A percentile compares a stretch with the other conserved stretches of the same genome.
Evolutionary conservation across 495 filamentous ascomycete genomes (phyloP).

Genomic region (Neurospora sp.): DNA sequence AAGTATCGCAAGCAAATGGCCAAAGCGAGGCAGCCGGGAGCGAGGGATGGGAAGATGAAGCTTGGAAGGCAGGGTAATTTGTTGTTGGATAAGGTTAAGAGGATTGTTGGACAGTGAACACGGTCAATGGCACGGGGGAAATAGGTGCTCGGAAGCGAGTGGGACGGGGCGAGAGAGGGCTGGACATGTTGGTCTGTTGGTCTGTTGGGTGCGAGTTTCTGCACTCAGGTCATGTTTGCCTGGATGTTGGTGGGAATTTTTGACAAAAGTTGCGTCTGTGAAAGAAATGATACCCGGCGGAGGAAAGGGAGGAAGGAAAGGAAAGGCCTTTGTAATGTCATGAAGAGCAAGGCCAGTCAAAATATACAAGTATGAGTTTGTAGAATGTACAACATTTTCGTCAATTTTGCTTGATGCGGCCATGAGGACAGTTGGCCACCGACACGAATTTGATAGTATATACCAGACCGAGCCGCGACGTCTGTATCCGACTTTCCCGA

Average conservation of each 20-base stretch:
- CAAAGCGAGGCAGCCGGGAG: slow-evolving; percentile 63
- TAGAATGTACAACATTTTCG: neutral
- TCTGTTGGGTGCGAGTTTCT: neutral
- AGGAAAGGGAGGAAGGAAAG: neutral
- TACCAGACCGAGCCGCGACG: neutral
- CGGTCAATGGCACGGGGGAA: neutral
- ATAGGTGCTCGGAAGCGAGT: neutral
- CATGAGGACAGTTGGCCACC: neutral
- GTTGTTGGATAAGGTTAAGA: slow-evolving; percentile 71
- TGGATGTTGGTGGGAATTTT: neutral
- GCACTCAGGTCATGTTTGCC: neutral
- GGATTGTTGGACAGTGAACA: slow-evolving; percentile 43
- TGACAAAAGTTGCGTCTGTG: neutral
- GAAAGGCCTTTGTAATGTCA: neutral
- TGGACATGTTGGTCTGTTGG: neutral
- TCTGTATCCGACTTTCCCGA: neutral
- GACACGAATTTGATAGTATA: neutral
- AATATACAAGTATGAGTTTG: neutral
- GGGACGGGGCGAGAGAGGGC: neutral
- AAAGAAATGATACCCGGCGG: neutral
- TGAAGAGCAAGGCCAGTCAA: neutral
- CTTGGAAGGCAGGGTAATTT: slow-evolving; percentile 79
- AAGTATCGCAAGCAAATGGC: slow-evolving; percentile 58
- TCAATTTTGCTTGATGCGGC: neutral
- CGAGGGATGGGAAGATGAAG: slow-evolving; percentile 66